Base-by-base conservation (phyloP, 169 alveolate species). In the Plasmodium reichenowi region DNA sequence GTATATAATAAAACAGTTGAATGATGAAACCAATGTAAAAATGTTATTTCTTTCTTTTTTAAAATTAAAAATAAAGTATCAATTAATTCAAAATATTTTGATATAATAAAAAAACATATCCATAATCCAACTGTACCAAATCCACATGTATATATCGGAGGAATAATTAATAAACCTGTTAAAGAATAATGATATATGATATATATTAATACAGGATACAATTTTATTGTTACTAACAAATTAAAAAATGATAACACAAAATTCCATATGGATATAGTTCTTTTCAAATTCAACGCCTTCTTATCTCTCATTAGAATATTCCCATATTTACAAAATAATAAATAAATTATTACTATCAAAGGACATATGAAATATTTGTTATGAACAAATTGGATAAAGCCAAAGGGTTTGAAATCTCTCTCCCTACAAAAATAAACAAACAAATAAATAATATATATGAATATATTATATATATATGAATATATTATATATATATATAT, bases 21-120 rank as follows among this genome's bases (percentile, higher is more conserved):
- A 74, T 96, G 98, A 85, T 96, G 98, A 74, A 93, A 96, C 97
- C 97, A 94, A 88, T 95, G 97, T 45, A 95, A 87, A 47, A 95
- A 91, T 7, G 94, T 88, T 12, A 95, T 80, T 15, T 92, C 78
- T 32, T 91, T 93, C 74, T 93, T 94, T 70, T 96, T 76, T 58
- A 94, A 71, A 24, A 95, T 91, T 71, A 96, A 68, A 70, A 96
- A 93, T 2, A 93, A 88, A 0, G 98, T 96, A 70, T 96, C 98
- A 26, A 94, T 17, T 54, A 96, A 91, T 86, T 96, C 98, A n/a
- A 93, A 43, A 73, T 93, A 95, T 76, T 96, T 96, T 24, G 97
- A 95, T 72, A 92, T 91, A 26, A 95, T 68, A 86, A 95, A 96
- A 72, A 95, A 83, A 43, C 80, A 50, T 29, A 91, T 86, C 97